phyloP scores from a whole-genome alignment of 176 grass and related monocot genomes.

The Calamus simplicifolius region DNA sequence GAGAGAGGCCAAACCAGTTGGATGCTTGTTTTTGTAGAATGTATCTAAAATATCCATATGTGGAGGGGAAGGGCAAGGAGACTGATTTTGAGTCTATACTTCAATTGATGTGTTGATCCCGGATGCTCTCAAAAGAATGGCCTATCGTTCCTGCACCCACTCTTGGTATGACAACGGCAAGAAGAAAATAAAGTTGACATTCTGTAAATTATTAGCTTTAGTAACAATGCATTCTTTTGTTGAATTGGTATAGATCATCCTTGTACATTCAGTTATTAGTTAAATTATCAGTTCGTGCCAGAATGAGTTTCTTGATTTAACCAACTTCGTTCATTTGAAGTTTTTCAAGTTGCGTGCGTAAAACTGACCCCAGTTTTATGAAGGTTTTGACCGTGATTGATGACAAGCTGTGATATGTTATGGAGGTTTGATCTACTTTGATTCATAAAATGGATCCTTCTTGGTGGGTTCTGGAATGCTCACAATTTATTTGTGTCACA shows the following conservation, averaged over 20 bases:
- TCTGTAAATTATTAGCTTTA: neutral
- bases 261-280: neutral
- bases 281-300: neutral
- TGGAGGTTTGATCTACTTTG: too few relatives aligned
- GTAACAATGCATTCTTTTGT: constrained; percentile 1
- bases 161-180: neutral
- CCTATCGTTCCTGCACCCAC: neutral
- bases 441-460: too few relatives aligned
- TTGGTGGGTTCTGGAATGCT: too few relatives aligned
- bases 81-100: neutral
- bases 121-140: neutral
- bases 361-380: too few relatives aligned
- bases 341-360: neutral
- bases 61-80: too few relatives aligned
- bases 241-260: neutral
- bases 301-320: too few relatives aligned
- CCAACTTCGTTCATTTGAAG: neutral
- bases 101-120: neutral
- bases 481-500: too few relatives aligned
- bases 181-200: neutral
- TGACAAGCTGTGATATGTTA: too few relatives aligned
- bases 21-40: too few relatives aligned
- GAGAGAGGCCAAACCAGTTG: too few relatives aligned
- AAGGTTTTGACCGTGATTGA: too few relatives aligned
- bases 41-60: too few relatives aligned